Conservation (phyloP, 805 yeast species). For the Naumovozyma baii region DNA sequence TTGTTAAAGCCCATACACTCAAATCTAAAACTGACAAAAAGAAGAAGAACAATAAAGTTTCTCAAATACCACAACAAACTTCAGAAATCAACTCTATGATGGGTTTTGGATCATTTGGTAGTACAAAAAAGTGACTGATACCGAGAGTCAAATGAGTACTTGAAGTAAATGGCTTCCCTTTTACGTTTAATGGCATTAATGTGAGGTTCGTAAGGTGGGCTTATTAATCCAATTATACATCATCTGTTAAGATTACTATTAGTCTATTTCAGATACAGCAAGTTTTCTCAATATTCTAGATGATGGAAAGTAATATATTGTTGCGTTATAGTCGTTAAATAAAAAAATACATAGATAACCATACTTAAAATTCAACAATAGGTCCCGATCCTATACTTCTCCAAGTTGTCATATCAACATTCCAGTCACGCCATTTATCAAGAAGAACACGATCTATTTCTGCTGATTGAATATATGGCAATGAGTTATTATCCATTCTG, state of each 20-base stretch:
- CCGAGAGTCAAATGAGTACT: too few relatives aligned
- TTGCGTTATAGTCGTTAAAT: constrained; percentile 3
- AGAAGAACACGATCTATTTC: constrained; percentile 44
- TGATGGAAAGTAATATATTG: background rate
- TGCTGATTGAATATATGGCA: constrained; percentile 11
- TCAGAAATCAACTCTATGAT: constrained; percentile 33
- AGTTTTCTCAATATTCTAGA: too few relatives aligned
- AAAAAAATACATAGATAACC: background rate
- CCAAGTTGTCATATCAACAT: constrained; percentile 81
- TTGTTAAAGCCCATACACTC: constrained; percentile 29
- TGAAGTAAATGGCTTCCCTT: too few relatives aligned
- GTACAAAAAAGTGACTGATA: constrained; percentile 38
- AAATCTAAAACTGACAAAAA: constrained; percentile 33
- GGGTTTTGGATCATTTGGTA: constrained; percentile 54
- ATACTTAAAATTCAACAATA: constrained; percentile 36
- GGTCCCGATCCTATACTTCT: constrained; percentile 61
- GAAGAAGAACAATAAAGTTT: constrained; percentile 23
- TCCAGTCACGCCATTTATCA: constrained; percentile 74
- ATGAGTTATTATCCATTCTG: constrained; percentile 16
- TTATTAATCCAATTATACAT: too few relatives aligned
- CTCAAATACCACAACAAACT: constrained; percentile 2
- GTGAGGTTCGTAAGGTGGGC: too few relatives aligned
- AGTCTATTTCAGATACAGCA: too few relatives aligned
- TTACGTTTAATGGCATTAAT: too few relatives aligned
- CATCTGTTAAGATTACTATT: constrained; percentile 1